Evolutionary conservation across 805 yeast species (phyloP).

Genomic region (Yarrowia porcina): DNA sequence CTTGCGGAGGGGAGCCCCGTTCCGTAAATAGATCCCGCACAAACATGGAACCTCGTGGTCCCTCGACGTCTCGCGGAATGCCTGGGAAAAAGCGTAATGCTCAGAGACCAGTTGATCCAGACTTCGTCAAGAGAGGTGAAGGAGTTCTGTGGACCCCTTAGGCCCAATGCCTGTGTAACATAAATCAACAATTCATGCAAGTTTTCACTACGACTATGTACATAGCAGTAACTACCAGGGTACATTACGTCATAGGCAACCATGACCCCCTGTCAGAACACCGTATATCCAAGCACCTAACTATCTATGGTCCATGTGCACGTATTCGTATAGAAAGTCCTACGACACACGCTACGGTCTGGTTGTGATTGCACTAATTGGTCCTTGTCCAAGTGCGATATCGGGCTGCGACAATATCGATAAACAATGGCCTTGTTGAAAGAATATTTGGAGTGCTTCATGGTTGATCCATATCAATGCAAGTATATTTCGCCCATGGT

Average conservation of each 20-base stretch:
- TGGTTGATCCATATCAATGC: too few species aligned
- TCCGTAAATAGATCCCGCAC: neutral
- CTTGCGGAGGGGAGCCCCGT: neutral
- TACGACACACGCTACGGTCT: too few species aligned
- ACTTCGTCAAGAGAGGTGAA: conserved; percentile 15
- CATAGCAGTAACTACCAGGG: too few species aligned
- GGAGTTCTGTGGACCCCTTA: conserved; percentile 23
- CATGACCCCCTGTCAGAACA: too few species aligned
- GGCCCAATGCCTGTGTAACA: neutral
- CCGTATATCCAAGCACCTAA: too few species aligned
- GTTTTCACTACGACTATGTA: neutral
- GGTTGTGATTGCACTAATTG: too few species aligned
- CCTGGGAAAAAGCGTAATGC: neutral
- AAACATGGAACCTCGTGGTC: neutral
- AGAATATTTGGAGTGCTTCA: too few species aligned
- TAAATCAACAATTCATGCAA: neutral
- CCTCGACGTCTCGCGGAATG: neutral
- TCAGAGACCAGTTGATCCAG: neutral
- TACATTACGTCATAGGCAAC: too few species aligned
- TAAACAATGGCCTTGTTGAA: neutral
- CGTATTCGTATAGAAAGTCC: too few species aligned
- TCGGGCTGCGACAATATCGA: neutral
- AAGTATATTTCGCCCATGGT: too few species aligned
- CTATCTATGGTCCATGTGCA: too few species aligned
- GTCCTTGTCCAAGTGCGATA: too few species aligned